phyloP scores from a whole-genome alignment of 257 asterid species.

The Lavandula angustifolia region DNA sequence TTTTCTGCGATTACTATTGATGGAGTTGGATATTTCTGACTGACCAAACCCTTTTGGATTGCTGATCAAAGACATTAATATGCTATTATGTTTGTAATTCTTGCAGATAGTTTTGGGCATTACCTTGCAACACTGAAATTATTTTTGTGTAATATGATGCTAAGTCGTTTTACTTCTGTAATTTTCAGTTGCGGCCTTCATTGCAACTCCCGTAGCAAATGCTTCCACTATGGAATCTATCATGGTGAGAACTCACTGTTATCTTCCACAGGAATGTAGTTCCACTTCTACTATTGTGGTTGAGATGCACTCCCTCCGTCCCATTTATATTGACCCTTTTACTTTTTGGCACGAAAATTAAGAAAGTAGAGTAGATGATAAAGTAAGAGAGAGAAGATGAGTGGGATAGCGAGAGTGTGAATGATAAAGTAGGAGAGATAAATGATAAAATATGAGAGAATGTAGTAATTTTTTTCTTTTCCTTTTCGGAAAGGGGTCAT shows the following conservation, averaged over 20 bases:
- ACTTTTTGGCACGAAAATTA: no score
- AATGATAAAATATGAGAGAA: no score
- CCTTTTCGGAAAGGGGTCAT: no score
- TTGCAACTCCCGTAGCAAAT: slow-evolving; percentile 52
- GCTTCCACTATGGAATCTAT: slow-evolving; percentile 50
- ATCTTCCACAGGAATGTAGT: slow-evolving; percentile 13
- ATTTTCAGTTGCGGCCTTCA: slow-evolving; percentile 49
- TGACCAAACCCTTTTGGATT: neutral
- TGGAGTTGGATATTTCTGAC: slow-evolving; percentile 8
- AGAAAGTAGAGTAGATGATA: no score
- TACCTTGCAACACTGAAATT: neutral
- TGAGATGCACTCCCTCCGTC: no score
- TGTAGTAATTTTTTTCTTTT: no score
- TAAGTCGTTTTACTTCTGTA: neutral
- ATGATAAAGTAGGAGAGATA: no score
- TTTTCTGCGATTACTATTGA: neutral
- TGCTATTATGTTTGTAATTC: slow-evolving; percentile 2
- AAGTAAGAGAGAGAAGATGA: no score
- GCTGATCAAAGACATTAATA: neutral
- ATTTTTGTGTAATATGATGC: neutral
- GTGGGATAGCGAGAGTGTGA: no score
- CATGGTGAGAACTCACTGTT: slow-evolving; percentile 46
- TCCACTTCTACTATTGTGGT: slow-evolving; percentile 10
- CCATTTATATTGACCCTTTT: no score
- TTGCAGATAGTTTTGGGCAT: slow-evolving; percentile 16